Evolutionary conservation across 805 yeast species (phyloP).

Genomic region (Saccharomycopsis vini): DNA sequence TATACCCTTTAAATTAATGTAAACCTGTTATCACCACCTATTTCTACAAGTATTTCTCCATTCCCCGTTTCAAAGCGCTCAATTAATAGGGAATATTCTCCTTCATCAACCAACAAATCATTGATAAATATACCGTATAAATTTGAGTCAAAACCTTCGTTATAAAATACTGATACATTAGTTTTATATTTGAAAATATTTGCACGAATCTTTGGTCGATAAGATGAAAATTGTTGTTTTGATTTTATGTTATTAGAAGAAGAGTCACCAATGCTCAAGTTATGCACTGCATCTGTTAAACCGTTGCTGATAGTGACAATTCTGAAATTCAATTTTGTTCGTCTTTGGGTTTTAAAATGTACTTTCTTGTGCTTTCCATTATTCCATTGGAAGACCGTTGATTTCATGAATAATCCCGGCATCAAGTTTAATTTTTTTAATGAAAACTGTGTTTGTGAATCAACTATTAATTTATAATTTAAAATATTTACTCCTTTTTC

Average conservation of each 20-base stretch:
- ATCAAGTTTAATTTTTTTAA: slow-evolving; percentile 22
- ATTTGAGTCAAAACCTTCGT: slow-evolving; percentile 32
- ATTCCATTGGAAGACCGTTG: slow-evolving; percentile 30
- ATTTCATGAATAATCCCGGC: slow-evolving; percentile 28
- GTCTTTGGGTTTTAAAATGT: slow-evolving; percentile 21
- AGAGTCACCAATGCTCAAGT: neutral
- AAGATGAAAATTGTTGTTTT: slow-evolving; percentile 20
- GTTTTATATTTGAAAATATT: slow-evolving; percentile 30
- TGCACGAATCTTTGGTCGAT: slow-evolving; percentile 39
- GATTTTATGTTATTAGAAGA: neutral
- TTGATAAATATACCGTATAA: slow-evolving; percentile 38
- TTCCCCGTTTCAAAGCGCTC: slow-evolving; percentile 42
- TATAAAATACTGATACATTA: slow-evolving; percentile 29
- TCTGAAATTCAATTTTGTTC: slow-evolving; percentile 22
- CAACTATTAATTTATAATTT: slow-evolving; percentile 1
- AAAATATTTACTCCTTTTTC: slow-evolving; percentile 4
- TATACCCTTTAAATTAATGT: too few relatives aligned
- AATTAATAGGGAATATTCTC: slow-evolving; percentile 32
- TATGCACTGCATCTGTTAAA: neutral
- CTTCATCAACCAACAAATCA: slow-evolving; percentile 22
- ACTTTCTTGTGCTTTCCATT: slow-evolving; percentile 32
- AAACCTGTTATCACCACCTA: slow-evolving; percentile 25
- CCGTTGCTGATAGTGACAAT: slow-evolving; percentile 11
- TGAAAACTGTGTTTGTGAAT: slow-evolving; percentile 18
- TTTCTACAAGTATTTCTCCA: slow-evolving; percentile 31